phyloP scores from a whole-genome alignment of 225 moss, liverwort and hornwort species.

The Thuidium tamariscinum region DNA sequence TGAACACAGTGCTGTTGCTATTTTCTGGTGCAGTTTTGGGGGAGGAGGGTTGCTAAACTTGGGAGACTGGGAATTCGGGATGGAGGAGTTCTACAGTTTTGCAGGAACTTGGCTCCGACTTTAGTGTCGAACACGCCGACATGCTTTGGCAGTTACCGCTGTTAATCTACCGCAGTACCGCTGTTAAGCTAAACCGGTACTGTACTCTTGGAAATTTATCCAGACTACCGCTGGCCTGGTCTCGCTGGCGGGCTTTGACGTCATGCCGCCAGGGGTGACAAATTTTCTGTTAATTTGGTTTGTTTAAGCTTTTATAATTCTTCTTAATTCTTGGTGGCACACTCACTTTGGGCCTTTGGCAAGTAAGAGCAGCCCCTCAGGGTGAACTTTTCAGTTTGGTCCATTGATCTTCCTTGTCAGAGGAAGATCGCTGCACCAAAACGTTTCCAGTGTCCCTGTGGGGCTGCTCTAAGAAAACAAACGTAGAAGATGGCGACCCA shows the following conservation, averaged over 20 bases:
- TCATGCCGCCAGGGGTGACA: background rate
- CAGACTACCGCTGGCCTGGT: background rate
- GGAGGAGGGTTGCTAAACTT: background rate
- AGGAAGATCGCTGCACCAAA: too few relatives aligned
- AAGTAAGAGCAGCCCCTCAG: background rate
- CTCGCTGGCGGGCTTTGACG: background rate
- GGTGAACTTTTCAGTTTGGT: too few relatives aligned
- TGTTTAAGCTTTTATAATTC: fast-evolving
- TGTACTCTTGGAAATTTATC: background rate
- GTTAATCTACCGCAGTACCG: background rate
- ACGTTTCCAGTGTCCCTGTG: too few relatives aligned
- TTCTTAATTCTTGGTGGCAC: too few relatives aligned
- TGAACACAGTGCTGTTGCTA: background rate
- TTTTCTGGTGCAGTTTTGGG: background rate
- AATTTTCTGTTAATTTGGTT: background rate
- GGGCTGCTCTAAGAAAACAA: too few relatives aligned
- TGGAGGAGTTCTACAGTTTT: background rate
- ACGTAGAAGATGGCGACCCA: too few relatives aligned
- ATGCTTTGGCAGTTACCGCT: background rate
- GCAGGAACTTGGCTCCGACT: background rate
- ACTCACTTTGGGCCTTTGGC: too few relatives aligned
- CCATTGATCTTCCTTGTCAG: too few relatives aligned
- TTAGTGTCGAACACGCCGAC: background rate
- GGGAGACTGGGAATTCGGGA: background rate
- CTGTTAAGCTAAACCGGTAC: background rate